Conservation (phyloP, 768 basidiomycete genomes). For the Lactarius sanguifluus region DNA sequence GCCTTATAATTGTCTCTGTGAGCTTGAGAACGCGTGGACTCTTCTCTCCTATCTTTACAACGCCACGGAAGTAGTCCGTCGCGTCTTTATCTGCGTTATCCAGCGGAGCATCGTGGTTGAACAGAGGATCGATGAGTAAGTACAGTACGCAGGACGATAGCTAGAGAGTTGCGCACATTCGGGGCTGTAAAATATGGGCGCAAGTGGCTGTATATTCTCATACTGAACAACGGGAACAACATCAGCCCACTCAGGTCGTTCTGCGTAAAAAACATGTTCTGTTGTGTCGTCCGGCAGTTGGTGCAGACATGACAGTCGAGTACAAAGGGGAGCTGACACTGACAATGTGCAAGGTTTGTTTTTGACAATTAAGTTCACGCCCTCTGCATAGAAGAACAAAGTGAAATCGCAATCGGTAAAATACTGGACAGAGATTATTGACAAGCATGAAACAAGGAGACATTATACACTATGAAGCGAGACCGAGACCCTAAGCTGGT, state of each 20-base stretch:
- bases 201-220: conserved; percentile 74
- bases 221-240: conserved; percentile 78
- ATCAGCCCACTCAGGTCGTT: conserved; percentile 77
- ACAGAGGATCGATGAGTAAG: conserved; percentile 30
- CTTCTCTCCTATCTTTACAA: conserved; percentile 76
- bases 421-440: conserved; percentile 14
- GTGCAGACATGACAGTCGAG: conserved; percentile 14
- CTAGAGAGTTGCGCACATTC: conserved; percentile 63
- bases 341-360: no score
- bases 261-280: conserved; percentile 46
- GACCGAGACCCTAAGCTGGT: neutral
- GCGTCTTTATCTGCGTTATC: conserved; percentile 77
- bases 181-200: conserved; percentile 86
- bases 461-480: conserved; percentile 29
- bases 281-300: conserved; percentile 10
- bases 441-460: conserved; percentile 23
- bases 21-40: conserved; percentile 79
- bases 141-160: conserved; percentile 21
- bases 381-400: neutral
- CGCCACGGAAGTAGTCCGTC: conserved; percentile 87
- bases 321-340: neutral
- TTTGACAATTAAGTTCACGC: neutral
- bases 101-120: conserved; percentile 10
- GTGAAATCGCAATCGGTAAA: neutral
- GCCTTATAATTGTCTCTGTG: conserved; percentile 83